These are phyloP conservation scores for Hamiltosporidium tvaerminnensis DNA, from an alignment of 371 early-diverging fungal species.

Conservation along the genomic window DNA sequence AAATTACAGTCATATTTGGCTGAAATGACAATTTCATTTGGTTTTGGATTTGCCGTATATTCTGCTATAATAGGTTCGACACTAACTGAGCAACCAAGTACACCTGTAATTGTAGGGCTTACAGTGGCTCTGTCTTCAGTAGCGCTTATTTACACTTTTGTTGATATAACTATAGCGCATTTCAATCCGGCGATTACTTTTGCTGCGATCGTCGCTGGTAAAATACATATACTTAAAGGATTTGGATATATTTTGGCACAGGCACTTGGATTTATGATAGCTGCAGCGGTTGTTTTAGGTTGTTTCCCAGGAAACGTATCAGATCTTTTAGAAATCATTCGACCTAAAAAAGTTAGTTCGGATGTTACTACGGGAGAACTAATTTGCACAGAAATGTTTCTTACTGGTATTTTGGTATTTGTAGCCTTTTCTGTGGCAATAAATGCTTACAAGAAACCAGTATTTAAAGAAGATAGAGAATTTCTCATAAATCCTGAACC, in stretches of 20 bases:
- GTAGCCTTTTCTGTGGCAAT: conserved; percentile 61
- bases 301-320: conserved; percentile 54
- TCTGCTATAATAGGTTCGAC: background rate
- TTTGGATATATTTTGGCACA: conserved; percentile 57
- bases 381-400: conserved; percentile 55
- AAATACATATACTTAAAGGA: conserved; percentile 56
- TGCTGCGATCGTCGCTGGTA: conserved; percentile 57
- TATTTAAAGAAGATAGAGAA: conserved; percentile 21
- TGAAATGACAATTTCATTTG: background rate
- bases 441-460: conserved; percentile 57
- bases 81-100: background rate
- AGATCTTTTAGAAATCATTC: conserved; percentile 30
- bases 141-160: conserved; percentile 60
- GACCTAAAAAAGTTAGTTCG: conserved; percentile 19
- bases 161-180: conserved; percentile 58
- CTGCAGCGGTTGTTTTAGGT: conserved; percentile 54
- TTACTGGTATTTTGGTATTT: conserved; percentile 60
- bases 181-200: conserved; percentile 61
- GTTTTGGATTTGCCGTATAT: background rate
- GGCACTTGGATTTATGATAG: conserved; percentile 56
- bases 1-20: background rate
- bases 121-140: conserved; percentile 56
- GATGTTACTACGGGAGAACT: conserved; percentile 39
- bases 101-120: conserved; percentile 53
- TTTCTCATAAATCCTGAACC: background rate